Base-by-base conservation (phyloP, 2,329 filamentous ascomycete species). In the Sclerotinia nivalis region DNA sequence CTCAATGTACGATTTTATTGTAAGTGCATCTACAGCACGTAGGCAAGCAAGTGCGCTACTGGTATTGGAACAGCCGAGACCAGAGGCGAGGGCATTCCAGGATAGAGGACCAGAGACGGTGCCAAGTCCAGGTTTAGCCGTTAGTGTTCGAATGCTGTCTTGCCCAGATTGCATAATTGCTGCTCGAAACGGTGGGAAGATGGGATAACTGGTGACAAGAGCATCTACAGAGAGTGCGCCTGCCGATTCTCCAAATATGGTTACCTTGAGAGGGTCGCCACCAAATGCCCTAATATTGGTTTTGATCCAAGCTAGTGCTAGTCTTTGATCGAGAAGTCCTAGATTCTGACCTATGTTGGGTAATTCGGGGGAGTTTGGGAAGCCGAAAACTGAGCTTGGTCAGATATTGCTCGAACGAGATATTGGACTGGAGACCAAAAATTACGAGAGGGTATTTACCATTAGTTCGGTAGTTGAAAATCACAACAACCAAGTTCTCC, bases 281-380 rank as follows among this genome's bases (percentile, higher is more conserved):
- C 93, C 93, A 77, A 96, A 96, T 0, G 87, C 84, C 1, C 82
- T 87, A 68, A 95, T 93, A 73, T 94, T 92, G 74, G 92, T 90
- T 15, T 89, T 87, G 1, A 92, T 86, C 92, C 92, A 95, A 77
- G 93, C 81, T 10, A 95, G 82, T 0, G 86, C 91, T 73, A 91
- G 83, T 50, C 90, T 84, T 75, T 94, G 91, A 75, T 95, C 92
- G 0, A 91, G 82, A 4, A 92, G 83, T 7, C 92, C 92, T 4
- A 93, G 78, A 76, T 94, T 95, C 4, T 47, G 59, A 9, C 22
- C 50, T 37, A 25, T 49, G 4, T 22, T 25, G 2, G 49, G 59
- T 34, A 69, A 22, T 25, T 69, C 67, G 4, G 67, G 67, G 7
- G 67, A 69, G 13, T 49, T 65, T 25, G 67, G 67, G 40, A 69